Percentiles rank a stretch among this genome's conserved stretches.
Conservation (phyloP, 2,329 filamentous ascomycete species). For the Beauveria scarabaeidicola region DNA sequence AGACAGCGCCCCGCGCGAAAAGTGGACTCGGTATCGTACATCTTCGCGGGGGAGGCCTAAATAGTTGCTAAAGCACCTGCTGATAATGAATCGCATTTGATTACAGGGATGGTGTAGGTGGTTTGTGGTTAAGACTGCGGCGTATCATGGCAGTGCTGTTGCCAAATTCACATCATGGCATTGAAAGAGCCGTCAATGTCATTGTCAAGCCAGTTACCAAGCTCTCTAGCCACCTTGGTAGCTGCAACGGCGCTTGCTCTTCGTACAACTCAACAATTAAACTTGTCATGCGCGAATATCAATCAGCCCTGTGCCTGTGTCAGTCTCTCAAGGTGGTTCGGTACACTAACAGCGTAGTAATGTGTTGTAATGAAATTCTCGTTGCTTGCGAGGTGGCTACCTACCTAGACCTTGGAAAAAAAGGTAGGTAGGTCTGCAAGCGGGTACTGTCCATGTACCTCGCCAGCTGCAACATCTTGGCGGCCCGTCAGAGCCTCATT, state of each 20-base stretch:
- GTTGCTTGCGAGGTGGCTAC: no score
- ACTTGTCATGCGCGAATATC: no score
- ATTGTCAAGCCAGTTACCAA: no score
- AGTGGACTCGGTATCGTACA: background rate
- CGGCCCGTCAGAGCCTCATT: slow-evolving; percentile 5
- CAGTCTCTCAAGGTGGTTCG: background rate
- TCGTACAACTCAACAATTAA: no score
- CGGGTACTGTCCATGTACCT: background rate
- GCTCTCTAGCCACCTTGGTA: no score
- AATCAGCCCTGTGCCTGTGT: no score
- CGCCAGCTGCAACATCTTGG: background rate
- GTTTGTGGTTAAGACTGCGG: background rate
- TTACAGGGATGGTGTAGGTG: background rate
- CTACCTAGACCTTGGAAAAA: no score
- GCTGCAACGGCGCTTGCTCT: no score
- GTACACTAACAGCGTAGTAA: background rate
- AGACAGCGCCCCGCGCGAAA: background rate
- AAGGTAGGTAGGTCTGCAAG: background rate
- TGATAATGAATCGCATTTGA: background rate
- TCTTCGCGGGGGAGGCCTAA: background rate
- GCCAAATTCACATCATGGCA: no score
- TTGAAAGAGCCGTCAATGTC: no score
- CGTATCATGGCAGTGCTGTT: background rate
- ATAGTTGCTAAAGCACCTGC: background rate
- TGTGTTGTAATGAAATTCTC: background rate